Evolutionary conservation across 352 stramenopile genomes (phyloP).

Genomic region (Phytophthora quininea): DNA sequence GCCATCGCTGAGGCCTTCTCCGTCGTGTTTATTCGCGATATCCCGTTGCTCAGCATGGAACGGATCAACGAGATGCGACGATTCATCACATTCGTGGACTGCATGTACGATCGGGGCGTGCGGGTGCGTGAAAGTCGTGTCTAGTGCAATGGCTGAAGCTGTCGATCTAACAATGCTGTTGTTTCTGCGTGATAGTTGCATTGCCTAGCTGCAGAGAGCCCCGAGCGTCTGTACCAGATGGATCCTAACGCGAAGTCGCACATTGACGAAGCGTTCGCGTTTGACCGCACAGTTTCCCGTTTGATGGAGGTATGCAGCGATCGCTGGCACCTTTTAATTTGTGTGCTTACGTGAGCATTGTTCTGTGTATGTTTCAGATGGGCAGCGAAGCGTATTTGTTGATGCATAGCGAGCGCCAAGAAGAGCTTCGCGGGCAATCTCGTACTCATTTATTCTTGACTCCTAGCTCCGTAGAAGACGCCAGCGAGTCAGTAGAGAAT

Average conservation of each 20-base stretch:
- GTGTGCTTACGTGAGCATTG: background rate
- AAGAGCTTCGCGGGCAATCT: slow-evolving; percentile 20
- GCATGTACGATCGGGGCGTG: slow-evolving; percentile 95
- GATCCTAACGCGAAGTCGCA: slow-evolving; percentile 61
- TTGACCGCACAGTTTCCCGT: slow-evolving; percentile 87
- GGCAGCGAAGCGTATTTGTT: slow-evolving; percentile 73
- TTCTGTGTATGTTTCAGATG: slow-evolving; percentile 43
- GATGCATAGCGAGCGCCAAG: slow-evolving; percentile 50
- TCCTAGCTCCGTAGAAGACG: slow-evolving; percentile 19
- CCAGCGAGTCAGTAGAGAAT: slow-evolving; percentile 14
- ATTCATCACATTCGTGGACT: slow-evolving; percentile 99
- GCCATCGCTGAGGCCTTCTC: slow-evolving; percentile 89
- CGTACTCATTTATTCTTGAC: slow-evolving; percentile 32
- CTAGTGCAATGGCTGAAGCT: background rate
- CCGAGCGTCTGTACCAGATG: slow-evolving; percentile 68
- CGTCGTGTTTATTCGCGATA: slow-evolving; percentile 92
- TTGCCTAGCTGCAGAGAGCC: slow-evolving; percentile 65
- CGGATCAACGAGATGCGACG: slow-evolving; percentile 92
- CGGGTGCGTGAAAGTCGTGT: slow-evolving; percentile 42
- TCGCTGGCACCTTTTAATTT: too few species aligned
- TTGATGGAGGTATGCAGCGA: slow-evolving; percentile 67
- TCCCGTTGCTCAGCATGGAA: slow-evolving; percentile 89
- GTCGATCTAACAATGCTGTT: slow-evolving; percentile 10
- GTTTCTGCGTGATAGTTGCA: slow-evolving; percentile 55
- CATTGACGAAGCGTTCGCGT: slow-evolving; percentile 85